Evolutionary conservation across 768 basidiomycete species (phyloP).

Genomic region (Mycena galopus): DNA sequence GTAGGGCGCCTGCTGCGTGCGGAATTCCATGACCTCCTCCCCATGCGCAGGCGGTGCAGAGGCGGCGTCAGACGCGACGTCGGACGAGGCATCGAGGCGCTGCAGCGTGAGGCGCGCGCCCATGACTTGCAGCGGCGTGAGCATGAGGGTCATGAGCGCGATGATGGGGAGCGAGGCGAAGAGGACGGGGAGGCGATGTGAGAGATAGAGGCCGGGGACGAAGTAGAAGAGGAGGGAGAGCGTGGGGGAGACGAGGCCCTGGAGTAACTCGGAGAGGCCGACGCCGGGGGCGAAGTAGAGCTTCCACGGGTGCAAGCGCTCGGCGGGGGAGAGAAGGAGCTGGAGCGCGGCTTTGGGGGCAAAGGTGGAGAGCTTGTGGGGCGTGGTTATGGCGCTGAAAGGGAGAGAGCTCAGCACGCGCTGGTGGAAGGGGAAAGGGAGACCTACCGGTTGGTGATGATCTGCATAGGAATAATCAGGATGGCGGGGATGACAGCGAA

Average conservation of each 20-base stretch:
- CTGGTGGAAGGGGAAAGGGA: neutral
- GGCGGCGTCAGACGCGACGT: neutral
- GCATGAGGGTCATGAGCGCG: slow-evolving; percentile 7
- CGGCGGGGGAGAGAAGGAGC: slow-evolving; percentile 28
- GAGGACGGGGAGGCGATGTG: neutral
- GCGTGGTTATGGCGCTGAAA: slow-evolving; percentile 25
- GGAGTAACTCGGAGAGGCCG: slow-evolving; percentile 4
- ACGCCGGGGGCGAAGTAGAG: slow-evolving; percentile 33
- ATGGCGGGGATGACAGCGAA: slow-evolving; percentile 6
- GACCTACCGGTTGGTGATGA: slow-evolving; percentile 22
- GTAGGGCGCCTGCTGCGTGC: slow-evolving; percentile 27
- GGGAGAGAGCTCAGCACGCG: neutral
- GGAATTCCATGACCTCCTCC: slow-evolving; percentile 32
- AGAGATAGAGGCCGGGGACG: neutral
- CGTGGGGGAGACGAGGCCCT: slow-evolving; percentile 5
- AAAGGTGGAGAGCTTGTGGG: slow-evolving; percentile 25
- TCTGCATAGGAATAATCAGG: slow-evolving; percentile 24
- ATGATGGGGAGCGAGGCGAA: neutral
- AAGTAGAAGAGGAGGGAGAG: neutral
- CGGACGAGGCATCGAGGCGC: neutral
- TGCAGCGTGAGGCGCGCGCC: slow-evolving; percentile 29
- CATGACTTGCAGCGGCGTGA: slow-evolving; percentile 30
- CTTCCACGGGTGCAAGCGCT: slow-evolving; percentile 17
- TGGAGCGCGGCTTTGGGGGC: slow-evolving; percentile 19
- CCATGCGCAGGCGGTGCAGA: neutral